phyloP scores from a whole-genome alignment of 495 filamentous ascomycete species.

The Terfezia boudieri region DNA sequence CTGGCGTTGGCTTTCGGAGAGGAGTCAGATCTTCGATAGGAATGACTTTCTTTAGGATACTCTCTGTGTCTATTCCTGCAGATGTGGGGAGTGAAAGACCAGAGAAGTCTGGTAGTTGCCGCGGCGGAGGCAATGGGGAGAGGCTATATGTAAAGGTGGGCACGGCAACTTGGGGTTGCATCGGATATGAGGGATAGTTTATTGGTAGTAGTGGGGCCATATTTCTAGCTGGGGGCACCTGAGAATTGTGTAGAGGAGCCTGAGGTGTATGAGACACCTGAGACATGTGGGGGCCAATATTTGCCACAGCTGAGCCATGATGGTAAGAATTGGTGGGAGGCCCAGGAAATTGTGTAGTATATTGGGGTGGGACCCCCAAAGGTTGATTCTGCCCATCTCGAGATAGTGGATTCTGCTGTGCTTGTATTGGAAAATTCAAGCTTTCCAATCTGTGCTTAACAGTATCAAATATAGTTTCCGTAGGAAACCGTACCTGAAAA shows the following conservation, averaged over 20 bases:
- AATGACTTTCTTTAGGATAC: background rate
- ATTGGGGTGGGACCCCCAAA: no score
- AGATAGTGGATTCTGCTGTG: slow-evolving; percentile 2
- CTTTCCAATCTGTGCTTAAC: slow-evolving; percentile 15
- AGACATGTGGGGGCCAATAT: no score
- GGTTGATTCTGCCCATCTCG: slow-evolving; percentile 1
- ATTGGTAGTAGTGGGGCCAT: background rate
- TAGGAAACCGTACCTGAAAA: slow-evolving; percentile 26
- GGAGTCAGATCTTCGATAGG: slow-evolving; percentile 6
- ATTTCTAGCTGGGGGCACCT: no score
- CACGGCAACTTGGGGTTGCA: background rate
- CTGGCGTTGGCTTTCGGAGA: slow-evolving; percentile 10
- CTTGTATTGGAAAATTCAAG: slow-evolving; percentile 18
- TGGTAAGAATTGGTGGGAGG: no score
- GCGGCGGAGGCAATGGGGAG: slow-evolving; percentile 5
- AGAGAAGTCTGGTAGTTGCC: slow-evolving; percentile 3
- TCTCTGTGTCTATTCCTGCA: background rate
- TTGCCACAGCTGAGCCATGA: no score
- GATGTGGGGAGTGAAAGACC: background rate
- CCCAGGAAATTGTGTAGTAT: no score
- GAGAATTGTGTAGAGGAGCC: no score
- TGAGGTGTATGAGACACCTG: no score
- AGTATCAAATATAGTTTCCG: slow-evolving; percentile 19
- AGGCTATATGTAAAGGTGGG: slow-evolving; percentile 1
- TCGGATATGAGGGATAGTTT: background rate